phyloP scores from a whole-genome alignment of 169 alveolate genomes.

The Plasmodium blacklocki region DNA sequence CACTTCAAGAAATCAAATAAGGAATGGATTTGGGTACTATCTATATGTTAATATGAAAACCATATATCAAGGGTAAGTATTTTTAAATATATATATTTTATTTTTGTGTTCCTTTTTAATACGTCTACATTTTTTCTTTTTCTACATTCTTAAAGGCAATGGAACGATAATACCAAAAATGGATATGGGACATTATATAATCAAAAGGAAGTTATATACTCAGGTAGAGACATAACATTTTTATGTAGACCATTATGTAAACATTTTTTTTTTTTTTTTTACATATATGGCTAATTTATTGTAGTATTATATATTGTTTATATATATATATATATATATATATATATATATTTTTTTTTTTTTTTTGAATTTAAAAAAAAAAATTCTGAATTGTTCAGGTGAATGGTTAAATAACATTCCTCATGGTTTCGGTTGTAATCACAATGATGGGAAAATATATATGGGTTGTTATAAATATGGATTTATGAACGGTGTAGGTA shows the following conservation, averaged over 20 bases:
- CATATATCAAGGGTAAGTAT: slow-evolving; percentile 55
- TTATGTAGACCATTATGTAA: background rate
- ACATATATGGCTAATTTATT: background rate
- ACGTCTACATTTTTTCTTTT: background rate
- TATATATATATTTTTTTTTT: background rate
- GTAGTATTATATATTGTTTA: background rate
- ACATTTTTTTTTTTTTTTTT: background rate
- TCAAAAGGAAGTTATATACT: slow-evolving; percentile 37
- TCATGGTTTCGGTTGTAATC: slow-evolving; percentile 63
- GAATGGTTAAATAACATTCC: slow-evolving; percentile 75
- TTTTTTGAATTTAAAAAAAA: slow-evolving; percentile 3
- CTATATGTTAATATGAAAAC: slow-evolving; percentile 19
- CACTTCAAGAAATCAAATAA: slow-evolving; percentile 13
- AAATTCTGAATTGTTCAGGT: slow-evolving; percentile 42
- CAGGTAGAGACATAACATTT: slow-evolving; percentile 25
- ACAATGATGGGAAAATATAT: slow-evolving; percentile 34
- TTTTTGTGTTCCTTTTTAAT: background rate
- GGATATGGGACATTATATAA: slow-evolving; percentile 54
- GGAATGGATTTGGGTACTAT: slow-evolving; percentile 68
- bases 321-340: background rate
- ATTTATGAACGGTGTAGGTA: slow-evolving; percentile 71
- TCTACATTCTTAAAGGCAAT: slow-evolving; percentile 8
- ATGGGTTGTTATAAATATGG: slow-evolving; percentile 61
- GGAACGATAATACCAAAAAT: slow-evolving; percentile 50
- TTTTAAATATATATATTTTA: background rate